Evolutionary conservation across 257 asterid species (phyloP).

Genomic region (Cordia subcordata): DNA sequence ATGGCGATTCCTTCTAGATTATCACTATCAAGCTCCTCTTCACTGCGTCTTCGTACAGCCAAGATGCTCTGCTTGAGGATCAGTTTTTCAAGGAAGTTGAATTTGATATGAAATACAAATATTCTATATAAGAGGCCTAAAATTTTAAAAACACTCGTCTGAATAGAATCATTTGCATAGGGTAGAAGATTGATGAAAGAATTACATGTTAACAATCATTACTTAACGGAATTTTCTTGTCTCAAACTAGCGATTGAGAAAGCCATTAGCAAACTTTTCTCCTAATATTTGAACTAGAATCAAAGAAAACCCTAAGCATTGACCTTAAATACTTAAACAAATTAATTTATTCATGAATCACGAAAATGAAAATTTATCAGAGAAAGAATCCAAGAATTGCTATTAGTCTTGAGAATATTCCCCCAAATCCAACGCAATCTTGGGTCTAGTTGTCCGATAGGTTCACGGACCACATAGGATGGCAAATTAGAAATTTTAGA

Average conservation of each 20-base stretch:
- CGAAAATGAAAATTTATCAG: background rate
- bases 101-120: no score
- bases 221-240: background rate
- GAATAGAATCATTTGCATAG: no score
- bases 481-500: background rate
- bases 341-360: background rate
- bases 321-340: no score
- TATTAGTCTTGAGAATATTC: background rate
- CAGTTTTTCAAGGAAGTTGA: no score
- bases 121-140: no score
- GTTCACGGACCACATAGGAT: conserved; percentile 33
- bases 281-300: background rate
- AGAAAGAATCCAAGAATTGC: background rate
- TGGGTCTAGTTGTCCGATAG: conserved; percentile 2
- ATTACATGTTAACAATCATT: no score
- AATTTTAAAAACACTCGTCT: no score
- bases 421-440: background rate
- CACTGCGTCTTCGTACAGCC: no score
- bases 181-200: no score
- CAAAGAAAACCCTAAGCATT: background rate
- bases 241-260: background rate
- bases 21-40: no score
- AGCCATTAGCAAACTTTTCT: background rate
- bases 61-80: no score
- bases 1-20: no score